phyloP scores from a whole-genome alignment of 2,329 filamentous ascomycete species.

The Trichoderma sp. region DNA sequence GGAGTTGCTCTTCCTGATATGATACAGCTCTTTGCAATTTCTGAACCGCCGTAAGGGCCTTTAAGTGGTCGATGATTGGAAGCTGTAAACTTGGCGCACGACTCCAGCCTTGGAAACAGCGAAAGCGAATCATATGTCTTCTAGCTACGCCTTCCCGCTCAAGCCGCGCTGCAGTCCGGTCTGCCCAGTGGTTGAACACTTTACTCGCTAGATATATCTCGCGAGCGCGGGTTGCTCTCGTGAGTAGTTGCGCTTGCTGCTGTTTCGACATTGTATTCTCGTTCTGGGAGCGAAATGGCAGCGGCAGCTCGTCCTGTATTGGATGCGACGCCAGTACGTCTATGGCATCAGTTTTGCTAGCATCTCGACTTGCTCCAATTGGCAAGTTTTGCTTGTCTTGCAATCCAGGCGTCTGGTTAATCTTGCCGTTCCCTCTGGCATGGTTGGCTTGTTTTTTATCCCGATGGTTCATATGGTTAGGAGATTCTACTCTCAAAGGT shows the following conservation, averaged over 20 bases:
- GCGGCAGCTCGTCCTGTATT: not conserved
- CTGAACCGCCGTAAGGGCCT: slow-evolving; percentile 35
- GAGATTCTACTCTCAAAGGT: not conserved
- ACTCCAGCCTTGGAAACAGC: slow-evolving; percentile 43
- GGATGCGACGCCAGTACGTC: not conserved
- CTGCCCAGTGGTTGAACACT: slow-evolving; percentile 59
- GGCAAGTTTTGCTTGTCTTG: not conserved
- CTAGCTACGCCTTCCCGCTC: slow-evolving; percentile 68
- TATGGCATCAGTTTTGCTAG: not conserved
- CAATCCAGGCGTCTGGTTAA: not conserved
- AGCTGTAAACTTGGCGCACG: slow-evolving; percentile 37
- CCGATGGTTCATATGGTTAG: not conserved
- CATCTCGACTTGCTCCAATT: not conserved
- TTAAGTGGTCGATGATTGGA: slow-evolving; percentile 37
- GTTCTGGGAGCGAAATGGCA: not conserved
- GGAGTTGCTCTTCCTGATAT: slow-evolving; percentile 34
- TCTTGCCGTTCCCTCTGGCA: not conserved
- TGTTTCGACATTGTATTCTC: not conserved
- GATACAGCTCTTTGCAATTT: slow-evolving; percentile 39
- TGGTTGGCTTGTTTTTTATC: not conserved
- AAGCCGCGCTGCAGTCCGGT: slow-evolving; percentile 63
- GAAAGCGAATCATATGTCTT: slow-evolving; percentile 66
- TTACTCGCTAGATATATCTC: slow-evolving; percentile 59
- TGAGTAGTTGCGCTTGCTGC: slow-evolving; percentile 34
- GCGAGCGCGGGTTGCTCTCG: slow-evolving; percentile 62